These are phyloP conservation scores for Hortiboletus flavorubellus DNA, from an alignment of 768 basidiomycete species.

Conservation along the genomic window DNA sequence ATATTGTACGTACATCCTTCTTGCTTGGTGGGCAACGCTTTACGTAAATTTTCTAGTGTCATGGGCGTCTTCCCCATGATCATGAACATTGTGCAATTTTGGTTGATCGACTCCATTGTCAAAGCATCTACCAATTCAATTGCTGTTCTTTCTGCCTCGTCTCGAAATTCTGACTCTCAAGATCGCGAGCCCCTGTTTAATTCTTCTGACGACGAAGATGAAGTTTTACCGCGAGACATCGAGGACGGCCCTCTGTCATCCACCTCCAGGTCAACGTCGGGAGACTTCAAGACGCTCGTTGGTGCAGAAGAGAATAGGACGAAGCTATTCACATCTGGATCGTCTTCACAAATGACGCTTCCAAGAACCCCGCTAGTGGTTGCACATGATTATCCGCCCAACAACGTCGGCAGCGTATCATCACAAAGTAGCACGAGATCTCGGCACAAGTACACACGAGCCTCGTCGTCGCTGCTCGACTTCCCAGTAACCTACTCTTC, in stretches of 20 bases:
- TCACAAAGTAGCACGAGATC: slow-evolving; percentile 21
- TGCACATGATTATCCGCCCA: slow-evolving; percentile 54
- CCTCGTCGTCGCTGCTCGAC: slow-evolving; percentile 41
- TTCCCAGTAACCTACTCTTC: slow-evolving; percentile 27
- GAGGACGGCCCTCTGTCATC: slow-evolving; percentile 42
- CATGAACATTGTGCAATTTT: slow-evolving; percentile 92
- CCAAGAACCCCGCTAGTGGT: slow-evolving; percentile 2
- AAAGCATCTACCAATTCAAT: slow-evolving; percentile 55
- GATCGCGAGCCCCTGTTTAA: slow-evolving; percentile 66
- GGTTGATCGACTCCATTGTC: slow-evolving; percentile 91
- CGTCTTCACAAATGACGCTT: slow-evolving; percentile 17
- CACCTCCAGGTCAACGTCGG: slow-evolving; percentile 35
- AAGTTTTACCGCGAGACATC: slow-evolving; percentile 36
- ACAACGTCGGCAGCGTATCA: slow-evolving; percentile 39
- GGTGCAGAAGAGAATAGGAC: slow-evolving; percentile 11
- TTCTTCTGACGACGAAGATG: slow-evolving; percentile 53
- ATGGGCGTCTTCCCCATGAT: slow-evolving; percentile 91
- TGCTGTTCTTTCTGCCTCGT: slow-evolving; percentile 38
- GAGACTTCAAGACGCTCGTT: slow-evolving; percentile 20
- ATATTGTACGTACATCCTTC: slow-evolving; percentile 60
- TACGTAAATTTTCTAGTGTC: slow-evolving; percentile 43
- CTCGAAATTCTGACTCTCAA: slow-evolving; percentile 36
- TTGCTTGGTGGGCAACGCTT: background rate
- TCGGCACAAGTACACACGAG: slow-evolving; percentile 28
- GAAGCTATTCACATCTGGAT: slow-evolving; percentile 11